Base-by-base conservation (phyloP, 176 grass and related monocot species). In the Eragrostis curvula region DNA sequence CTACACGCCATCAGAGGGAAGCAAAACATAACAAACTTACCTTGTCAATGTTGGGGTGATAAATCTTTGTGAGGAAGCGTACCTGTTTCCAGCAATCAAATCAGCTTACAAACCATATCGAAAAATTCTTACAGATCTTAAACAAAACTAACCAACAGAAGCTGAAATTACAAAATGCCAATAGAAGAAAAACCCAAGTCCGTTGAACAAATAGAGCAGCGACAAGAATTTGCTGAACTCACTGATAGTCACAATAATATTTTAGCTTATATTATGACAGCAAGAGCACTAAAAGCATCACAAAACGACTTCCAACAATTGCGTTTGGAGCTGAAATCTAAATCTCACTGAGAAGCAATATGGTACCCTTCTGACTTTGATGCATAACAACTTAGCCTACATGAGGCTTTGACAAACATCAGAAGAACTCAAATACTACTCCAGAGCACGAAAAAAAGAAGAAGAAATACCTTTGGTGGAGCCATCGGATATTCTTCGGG, bases 41-140 rank as follows among this genome's bases (percentile, higher is more conserved):
- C 95, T 98, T 98, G 88, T 98, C 96, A 88, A 98, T 98, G 79
- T 95, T 98, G 27, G 96, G 96, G 77, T 98, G 92, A 66, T 98
- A 98, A 88, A 98, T 98, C 76, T 98, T 98, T 17, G 96, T 98
- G 50, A 98, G 88, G 83, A 98, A 95, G 5, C 96, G 89, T 59
- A 98, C 96, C 92, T 98, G 84, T 88, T 85, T 67, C 70, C 47
- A 90, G 49, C 73, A 45, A 79, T 45, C 16, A 78, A 62, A 50
- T 75, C 23, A 56, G 9, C 41, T 69, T 44, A 84, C 13, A 76
- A 57, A 70, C 47, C 49, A 81, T 14, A 67, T 47, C 30, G 15
- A 72, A 5, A 61, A 63, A 46, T 63, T 44, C 17, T 17, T 52
- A 18, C 20, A 68, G 7, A 56, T 70, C 62, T 27, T 68, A 18